Evolutionary conservation across 2,329 filamentous ascomycete species (phyloP).

Genomic region (Penicillium sp.): DNA sequence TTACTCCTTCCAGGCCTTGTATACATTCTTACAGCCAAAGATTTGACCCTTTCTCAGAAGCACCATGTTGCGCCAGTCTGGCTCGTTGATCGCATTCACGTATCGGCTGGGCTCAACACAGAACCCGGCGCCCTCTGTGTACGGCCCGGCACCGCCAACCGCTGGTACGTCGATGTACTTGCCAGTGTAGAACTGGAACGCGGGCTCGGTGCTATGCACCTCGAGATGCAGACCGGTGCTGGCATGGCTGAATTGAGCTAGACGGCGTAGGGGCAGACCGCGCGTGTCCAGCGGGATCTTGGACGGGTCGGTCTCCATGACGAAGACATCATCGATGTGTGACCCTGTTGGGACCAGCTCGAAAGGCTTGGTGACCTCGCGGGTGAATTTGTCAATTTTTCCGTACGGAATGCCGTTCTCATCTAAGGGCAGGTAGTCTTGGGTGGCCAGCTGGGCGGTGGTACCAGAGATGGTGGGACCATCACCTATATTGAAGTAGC

Average conservation of each 20-base stretch:
- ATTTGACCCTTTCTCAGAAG: constrained; percentile 77
- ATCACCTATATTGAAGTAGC: constrained; percentile 64
- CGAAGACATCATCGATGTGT: constrained; percentile 85
- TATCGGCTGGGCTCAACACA: constrained; percentile 90
- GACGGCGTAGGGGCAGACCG: constrained; percentile 56
- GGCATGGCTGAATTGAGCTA: constrained; percentile 70
- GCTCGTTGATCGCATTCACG: constrained; percentile 80
- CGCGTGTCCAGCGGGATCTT: constrained; percentile 64
- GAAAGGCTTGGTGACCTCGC: constrained; percentile 63
- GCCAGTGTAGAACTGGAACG: constrained; percentile 96
- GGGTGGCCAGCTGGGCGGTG: constrained; percentile 54
- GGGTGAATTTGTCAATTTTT: constrained; percentile 59
- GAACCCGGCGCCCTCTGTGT: constrained; percentile 69
- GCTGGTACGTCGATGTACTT: constrained; percentile 74
- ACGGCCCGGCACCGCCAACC: constrained; percentile 55
- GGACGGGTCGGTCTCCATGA: constrained; percentile 62
- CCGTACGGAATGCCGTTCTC: constrained; percentile 68
- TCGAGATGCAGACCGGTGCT: constrained; percentile 74
- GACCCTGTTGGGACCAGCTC: constrained; percentile 66
- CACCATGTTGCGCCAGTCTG: constrained; percentile 73
- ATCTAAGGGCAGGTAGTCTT: constrained; percentile 69
- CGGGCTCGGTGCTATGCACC: constrained; percentile 85
- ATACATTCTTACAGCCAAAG: constrained; percentile 77
- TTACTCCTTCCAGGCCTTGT: constrained; percentile 73
- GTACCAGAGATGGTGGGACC: constrained; percentile 59